phyloP scores from a whole-genome alignment of 495 filamentous ascomycete genomes.

The Rostrohypoxylon terebratum region DNA sequence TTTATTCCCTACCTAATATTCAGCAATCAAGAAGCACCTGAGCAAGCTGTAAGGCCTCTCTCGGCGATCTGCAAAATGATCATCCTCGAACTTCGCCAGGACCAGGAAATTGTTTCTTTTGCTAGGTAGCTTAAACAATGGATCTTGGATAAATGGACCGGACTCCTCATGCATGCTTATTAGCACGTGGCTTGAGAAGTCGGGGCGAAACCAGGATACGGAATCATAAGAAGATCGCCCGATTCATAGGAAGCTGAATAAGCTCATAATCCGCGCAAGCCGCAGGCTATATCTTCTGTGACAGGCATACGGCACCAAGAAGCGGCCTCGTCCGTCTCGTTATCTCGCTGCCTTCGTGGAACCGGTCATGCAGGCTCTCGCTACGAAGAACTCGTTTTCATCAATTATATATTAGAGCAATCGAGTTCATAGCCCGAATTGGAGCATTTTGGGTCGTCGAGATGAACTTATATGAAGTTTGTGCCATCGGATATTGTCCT shows the following conservation, averaged over 20 bases:
- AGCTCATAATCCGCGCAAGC: not conserved
- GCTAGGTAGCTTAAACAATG: constrained; percentile 9
- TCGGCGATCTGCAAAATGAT: constrained; percentile 14
- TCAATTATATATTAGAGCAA: constrained; percentile 39
- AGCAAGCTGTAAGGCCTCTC: constrained; percentile 7
- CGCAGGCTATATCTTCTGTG: not conserved
- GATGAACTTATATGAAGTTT: constrained; percentile 51
- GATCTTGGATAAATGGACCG: constrained; percentile 22
- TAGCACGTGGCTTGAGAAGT: constrained; percentile 10
- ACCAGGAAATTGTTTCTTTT: constrained; percentile 18
- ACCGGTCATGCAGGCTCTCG: constrained; percentile 30
- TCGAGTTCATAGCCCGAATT: constrained; percentile 20
- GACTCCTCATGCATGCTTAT: constrained; percentile 1
- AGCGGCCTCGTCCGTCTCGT: constrained; percentile 30
- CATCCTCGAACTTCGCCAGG: not conserved
- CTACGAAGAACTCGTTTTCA: constrained; percentile 34
- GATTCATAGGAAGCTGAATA: not conserved
- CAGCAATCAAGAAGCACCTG: not conserved
- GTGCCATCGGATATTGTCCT: constrained; percentile 45
- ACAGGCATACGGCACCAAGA: constrained; percentile 10
- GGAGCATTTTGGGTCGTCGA: constrained; percentile 37
- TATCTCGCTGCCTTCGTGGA: constrained; percentile 36
- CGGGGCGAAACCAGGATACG: constrained; percentile 10
- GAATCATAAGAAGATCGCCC: constrained; percentile 22
- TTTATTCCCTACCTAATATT: not conserved